Percentiles rank a stretch among this genome's conserved stretches.
phyloP scores from a whole-genome alignment of 805 yeast species.

The Saccharomyces kudriavzevii region DNA sequence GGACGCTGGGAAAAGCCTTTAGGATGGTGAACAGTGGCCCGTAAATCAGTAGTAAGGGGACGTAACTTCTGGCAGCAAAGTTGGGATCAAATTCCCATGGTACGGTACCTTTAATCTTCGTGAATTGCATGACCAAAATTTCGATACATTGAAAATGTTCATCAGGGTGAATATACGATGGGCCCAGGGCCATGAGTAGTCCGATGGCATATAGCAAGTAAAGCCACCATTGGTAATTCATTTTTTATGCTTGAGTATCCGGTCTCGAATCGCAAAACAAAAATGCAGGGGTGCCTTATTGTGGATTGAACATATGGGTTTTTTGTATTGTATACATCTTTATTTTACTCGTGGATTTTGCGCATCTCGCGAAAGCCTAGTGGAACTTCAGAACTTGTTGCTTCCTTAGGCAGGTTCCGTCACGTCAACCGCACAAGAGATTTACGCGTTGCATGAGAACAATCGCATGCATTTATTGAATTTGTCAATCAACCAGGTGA shows the following conservation, averaged over 20 bases:
- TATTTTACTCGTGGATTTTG: not conserved
- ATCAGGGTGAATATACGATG: constrained; percentile 94
- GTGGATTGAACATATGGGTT: not conserved
- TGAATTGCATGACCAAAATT: constrained; percentile 35
- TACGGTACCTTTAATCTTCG: constrained; percentile 22
- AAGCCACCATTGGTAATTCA: constrained; percentile 9
- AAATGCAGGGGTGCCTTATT: not conserved
- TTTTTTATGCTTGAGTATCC: not conserved
- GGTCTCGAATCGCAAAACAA: not conserved
- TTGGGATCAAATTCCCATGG: constrained; percentile 78
- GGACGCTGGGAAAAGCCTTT: constrained; percentile 1
- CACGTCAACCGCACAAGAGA: not conserved
- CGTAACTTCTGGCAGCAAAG: constrained; percentile 52
- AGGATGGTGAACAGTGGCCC: constrained; percentile 51
- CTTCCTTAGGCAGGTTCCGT: not conserved
- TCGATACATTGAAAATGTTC: constrained; percentile 93
- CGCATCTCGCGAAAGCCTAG: not conserved
- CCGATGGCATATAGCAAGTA: constrained; percentile 8
- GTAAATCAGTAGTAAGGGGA: constrained; percentile 58
- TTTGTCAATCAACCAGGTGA: not conserved
- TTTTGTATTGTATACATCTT: not conserved
- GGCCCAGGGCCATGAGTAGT: constrained; percentile 52
- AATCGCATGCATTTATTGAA: not conserved
- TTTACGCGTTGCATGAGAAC: not conserved
- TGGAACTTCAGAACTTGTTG: not conserved